Base-by-base conservation (phyloP, 805 yeast species). In the Kodamaea neixiangensis region DNA sequence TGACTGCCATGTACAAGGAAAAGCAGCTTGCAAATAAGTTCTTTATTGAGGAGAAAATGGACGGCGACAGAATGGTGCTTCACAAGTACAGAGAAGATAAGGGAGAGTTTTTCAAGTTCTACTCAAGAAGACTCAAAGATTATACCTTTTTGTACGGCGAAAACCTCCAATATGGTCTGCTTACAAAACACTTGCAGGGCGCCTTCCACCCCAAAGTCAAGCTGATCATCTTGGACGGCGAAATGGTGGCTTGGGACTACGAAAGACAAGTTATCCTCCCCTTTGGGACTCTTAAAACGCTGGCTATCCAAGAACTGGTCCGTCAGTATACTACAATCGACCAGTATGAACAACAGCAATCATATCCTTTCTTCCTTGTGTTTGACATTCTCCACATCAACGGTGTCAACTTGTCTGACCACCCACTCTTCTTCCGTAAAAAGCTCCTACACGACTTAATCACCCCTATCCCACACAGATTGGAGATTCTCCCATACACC, bases 221-320 rank as follows among this genome's bases (percentile, higher is more conserved):
- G 5, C 64, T 67, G 56, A 55, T 73, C 18, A 75, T 87, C 5
- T 61, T 93, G 3, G 99, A 93, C 68, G 97, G 98, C 0, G 99
- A 93, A 66, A 89, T 93, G 93, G 84, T 93, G 1, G 89, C 96
- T 0, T 91, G 82, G 78, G 97, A 92, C 66, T 80, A 81, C 48
- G 72, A 66, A 43, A 68, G 75, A 50, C 63, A 78, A 33, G 69
- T 70, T 1, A 74, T 89, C 3, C 69, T 91, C 18, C 96, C 97
- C 0, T 89, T 89, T 71, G 96, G 96, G 0, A 79, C 87, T 1
- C 78, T 94, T 22, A 87, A 88, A 62, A 76, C 86, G 4, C 79
- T 88, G 13, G 93, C 93, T 0, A 62, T 79, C 4, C 81, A 79
- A 56, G 82, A 78, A 45, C 64, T 79, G 19, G 75, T 72, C 11